Percentiles rank a stretch among this genome's conserved stretches.
Evolutionary conservation across 805 yeast genomes (phyloP).

Genomic region (Wickerhamiella alocasiicola): DNA sequence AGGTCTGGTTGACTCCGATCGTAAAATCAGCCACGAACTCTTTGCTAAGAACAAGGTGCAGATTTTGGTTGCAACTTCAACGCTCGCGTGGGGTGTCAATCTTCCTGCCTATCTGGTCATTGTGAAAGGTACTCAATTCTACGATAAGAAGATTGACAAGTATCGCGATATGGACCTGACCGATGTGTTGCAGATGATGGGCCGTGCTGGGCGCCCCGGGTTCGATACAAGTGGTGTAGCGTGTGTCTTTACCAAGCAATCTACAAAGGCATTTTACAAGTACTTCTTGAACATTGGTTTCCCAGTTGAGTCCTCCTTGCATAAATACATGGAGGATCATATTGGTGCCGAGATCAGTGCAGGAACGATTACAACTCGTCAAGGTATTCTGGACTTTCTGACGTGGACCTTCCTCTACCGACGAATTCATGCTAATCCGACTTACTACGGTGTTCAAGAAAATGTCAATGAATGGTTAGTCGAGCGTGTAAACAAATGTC

Average conservation of each 20-base stretch:
- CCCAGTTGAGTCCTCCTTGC: slow-evolving; percentile 71
- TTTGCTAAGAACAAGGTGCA: slow-evolving; percentile 63
- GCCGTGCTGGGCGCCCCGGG: slow-evolving; percentile 75
- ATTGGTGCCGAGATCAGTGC: slow-evolving; percentile 70
- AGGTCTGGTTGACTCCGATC: slow-evolving; percentile 61
- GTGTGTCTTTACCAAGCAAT: slow-evolving; percentile 61
- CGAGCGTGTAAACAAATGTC: slow-evolving; percentile 50
- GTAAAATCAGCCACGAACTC: slow-evolving; percentile 55
- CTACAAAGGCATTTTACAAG: slow-evolving; percentile 63
- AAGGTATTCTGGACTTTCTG: slow-evolving; percentile 61
- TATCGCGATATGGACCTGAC: slow-evolving; percentile 74
- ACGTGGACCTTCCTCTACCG: slow-evolving; percentile 68
- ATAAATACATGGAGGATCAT: slow-evolving; percentile 65
- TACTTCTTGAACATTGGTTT: slow-evolving; percentile 68
- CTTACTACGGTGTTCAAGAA: slow-evolving; percentile 56
- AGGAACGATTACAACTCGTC: slow-evolving; percentile 51
- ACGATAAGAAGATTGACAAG: slow-evolving; percentile 46
- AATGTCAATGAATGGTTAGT: slow-evolving; percentile 27
- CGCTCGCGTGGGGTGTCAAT: slow-evolving; percentile 80
- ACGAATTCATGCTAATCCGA: slow-evolving; percentile 64
- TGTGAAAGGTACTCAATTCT: slow-evolving; percentile 61
- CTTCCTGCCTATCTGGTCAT: slow-evolving; percentile 70
- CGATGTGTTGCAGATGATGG: slow-evolving; percentile 75
- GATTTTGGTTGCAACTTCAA: slow-evolving; percentile 65
- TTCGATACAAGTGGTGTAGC: slow-evolving; percentile 69